Conservation (phyloP, 306 rosid genomes). For the Dicorynia guianensis region DNA sequence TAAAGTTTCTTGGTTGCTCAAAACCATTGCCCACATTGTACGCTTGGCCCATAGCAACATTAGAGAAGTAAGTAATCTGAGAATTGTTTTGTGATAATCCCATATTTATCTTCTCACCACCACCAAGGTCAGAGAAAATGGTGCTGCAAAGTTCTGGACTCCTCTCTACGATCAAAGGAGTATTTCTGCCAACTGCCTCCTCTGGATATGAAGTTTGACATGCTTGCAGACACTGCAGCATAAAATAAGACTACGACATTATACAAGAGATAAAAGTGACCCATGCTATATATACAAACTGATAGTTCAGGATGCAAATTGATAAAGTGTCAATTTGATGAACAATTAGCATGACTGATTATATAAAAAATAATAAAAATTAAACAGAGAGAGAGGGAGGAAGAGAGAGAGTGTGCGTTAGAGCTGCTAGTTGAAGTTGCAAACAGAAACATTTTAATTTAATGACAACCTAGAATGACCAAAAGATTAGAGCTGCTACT, state of each 20-base stretch:
- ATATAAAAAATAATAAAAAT: not conserved
- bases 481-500: conserved; percentile 45
- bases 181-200: conserved; percentile 41
- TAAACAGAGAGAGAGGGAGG: too few relatives aligned
- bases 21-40: conserved; percentile 12
- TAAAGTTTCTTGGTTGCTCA: conserved; percentile 48
- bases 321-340: not conserved
- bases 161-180: conserved; percentile 8
- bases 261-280: conserved; percentile 20
- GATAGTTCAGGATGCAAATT: conserved; percentile 13
- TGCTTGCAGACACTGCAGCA: conserved; percentile 53
- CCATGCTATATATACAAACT: conserved; percentile 19
- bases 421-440: not conserved
- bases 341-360: not conserved
- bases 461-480: conserved; percentile 29
- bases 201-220: conserved; percentile 16
- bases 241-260: conserved; percentile 28
- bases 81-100: conserved; percentile 38
- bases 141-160: conserved; percentile 29
- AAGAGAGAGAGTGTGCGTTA: not conserved
- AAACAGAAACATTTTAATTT: conserved; percentile 18
- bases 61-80: conserved; percentile 39
- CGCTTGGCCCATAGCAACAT: conserved; percentile 40
- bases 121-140: conserved; percentile 7
- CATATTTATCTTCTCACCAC: conserved; percentile 8